Base-by-base conservation (phyloP, 2,329 filamentous ascomycete species). In the Fusarium sp. region DNA sequence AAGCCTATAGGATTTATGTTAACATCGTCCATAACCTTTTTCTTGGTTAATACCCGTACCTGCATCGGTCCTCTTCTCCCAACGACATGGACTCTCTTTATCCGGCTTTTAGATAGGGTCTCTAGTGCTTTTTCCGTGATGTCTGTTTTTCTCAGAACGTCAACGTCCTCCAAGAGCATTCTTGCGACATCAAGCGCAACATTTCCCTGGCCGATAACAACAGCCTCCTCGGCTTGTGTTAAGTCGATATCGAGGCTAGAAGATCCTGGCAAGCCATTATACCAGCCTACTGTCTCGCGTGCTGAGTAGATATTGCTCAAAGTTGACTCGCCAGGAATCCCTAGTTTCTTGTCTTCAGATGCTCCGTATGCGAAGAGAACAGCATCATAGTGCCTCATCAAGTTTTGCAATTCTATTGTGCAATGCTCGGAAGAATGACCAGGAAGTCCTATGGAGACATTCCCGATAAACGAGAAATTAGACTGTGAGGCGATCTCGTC, bases 281-380 rank as follows among this genome's bases (percentile, higher is more conserved):
- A 99, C 96, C 96, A 99, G 19, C 94, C 96, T 2, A 99, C 96
- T 78, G 98, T 98, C 41, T 94, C 91, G 28, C 96, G 89, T 4
- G 96, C 96, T 10, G 94, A 97, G 77, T 94, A 91, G 19, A 98
- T 89, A 4, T 93, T 93, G 26, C 85, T 83, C 9, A 96, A 81
- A 8, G 81, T 79, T 6, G 90, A 86, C 76, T 99, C 96, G 11
- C 95, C 94, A 0, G 91, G 89, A 37, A 99, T 89, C 0, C 88
- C 90, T 1, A 99, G 84, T 58, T 86, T 89, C 69, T 89, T 90
- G 78, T 99, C 96, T 76, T 92, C 88, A 1, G 93, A 91, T 5
- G 96, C 95, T 16, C 96, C 96, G 74, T 99, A 99, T 0, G 96
- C 90, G 79, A 99, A 95, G 5, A 98, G 84, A 11, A 99, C 89